A percentile compares a stretch with the other conserved stretches of the same genome.
phyloP scores from a whole-genome alignment of 495 filamentous ascomycete genomes.

The Ascobolus immersus region DNA sequence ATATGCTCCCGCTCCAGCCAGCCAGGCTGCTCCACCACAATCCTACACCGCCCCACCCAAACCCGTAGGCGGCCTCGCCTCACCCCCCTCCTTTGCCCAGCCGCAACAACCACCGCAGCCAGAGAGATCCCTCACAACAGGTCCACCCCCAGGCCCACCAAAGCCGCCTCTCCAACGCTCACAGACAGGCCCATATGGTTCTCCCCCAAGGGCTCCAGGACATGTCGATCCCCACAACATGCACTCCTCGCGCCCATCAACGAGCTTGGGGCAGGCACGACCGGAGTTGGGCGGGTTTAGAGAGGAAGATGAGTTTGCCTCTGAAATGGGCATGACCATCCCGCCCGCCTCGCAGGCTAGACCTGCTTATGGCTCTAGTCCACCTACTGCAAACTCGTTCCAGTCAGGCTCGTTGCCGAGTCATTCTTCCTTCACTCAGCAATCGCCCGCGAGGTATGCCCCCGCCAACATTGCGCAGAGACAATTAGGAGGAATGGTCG shows the following conservation, averaged over 20 bases:
- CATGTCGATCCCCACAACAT: constrained; percentile 10
- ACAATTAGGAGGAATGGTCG: too few species aligned
- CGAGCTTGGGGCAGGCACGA: constrained; percentile 7
- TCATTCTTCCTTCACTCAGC: constrained; percentile 20
- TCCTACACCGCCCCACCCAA: constrained; percentile 29
- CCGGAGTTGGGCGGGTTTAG: constrained; percentile 12
- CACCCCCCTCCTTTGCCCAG: constrained; percentile 1
- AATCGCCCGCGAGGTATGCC: constrained; percentile 15
- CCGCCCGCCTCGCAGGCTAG: constrained; percentile 1
- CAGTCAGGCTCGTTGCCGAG: constrained; percentile 5
- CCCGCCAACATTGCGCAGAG: too few species aligned
- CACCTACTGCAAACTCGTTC: constrained; percentile 3
- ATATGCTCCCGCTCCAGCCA: constrained; percentile 3
- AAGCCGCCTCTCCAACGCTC: constrained; percentile 1
- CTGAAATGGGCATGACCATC: neutral
- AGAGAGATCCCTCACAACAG: too few species aligned
- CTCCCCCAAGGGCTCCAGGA: constrained; percentile 1
- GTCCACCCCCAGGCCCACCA: too few species aligned
- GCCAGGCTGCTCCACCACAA: constrained; percentile 22
- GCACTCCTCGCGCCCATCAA: constrained; percentile 14
- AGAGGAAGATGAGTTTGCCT: constrained; percentile 14
- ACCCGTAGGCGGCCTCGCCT: constrained; percentile 14
- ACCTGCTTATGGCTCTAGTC: neutral
- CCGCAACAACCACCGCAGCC: neutral
- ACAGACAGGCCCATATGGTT: constrained; percentile 6